Evolutionary conservation across 2,329 filamentous ascomycete genomes (phyloP), one percentile per base, ranked within the genome.

Genomic region (Akanthomyces uredinophilus): DNA sequence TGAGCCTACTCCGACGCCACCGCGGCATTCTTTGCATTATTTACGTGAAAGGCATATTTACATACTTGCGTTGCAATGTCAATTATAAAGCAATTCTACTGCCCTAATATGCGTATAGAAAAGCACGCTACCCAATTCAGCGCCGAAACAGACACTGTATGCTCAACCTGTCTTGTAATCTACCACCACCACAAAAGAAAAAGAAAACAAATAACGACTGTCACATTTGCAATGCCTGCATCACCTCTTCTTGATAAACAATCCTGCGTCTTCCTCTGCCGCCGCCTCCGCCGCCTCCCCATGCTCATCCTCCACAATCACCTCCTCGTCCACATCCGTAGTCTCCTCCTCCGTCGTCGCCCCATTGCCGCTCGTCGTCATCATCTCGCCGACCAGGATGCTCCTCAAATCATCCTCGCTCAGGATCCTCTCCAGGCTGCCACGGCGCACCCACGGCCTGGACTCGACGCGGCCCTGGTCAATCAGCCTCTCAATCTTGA

Each of bases 401-500:
- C 78, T 81, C 65, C 75, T 74, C 59, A 87, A 68, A 64, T 87
- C 84, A 58, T 87, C 85, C 66, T 86, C 83, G 65, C 83, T 86
- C 44, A 87, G 71, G 8, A 87, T 84, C 43, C 81, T 84, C 70
- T 87, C 83, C 44, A 86, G 79, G 61, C 82, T 84, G 4, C 80
- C 80, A 61, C 81, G 72, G 59, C 82, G 70, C 14, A 76, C 70
- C 66, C 77, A 77, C 3, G 77, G 74, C 62, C 83, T 73, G 41
- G 83, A 85, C 70, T 83, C 81, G 55, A 77, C 73, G 20, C 86
- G 74, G 1, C 85, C 87, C 64, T 77, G 73, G 69, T 88, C 85
- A n/a, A 89, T 80, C 54, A 82, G 68, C 55, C 87, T 82, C 76
- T 99, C 95, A 10, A 97, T 80, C 69, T 91, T 91, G 67, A 97